phyloP scores from a whole-genome alignment of 257 asterid species.

The Solanum gandarillasii region DNA sequence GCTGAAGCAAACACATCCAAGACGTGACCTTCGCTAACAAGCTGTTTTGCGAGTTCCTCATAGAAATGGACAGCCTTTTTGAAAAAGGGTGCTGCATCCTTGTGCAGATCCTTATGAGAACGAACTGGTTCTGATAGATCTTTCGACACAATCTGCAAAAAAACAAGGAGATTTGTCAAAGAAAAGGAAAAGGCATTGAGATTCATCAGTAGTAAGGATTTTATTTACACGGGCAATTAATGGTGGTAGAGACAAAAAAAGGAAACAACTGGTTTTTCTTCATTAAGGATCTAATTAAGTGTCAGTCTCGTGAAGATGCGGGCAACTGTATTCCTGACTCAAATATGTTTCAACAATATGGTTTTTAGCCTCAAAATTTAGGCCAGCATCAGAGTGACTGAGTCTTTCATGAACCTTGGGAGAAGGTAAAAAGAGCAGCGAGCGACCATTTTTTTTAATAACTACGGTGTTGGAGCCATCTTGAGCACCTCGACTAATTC shows the following conservation, averaged over 20 bases:
- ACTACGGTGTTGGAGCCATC: background rate
- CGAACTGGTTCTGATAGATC: constrained; percentile 95
- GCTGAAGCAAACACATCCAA: constrained; percentile 97
- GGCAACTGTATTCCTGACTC: background rate
- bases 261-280: background rate
- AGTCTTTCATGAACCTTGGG: background rate
- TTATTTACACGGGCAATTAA: background rate
- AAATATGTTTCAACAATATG: background rate
- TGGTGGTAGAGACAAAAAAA: background rate
- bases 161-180: background rate
- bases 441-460: background rate
- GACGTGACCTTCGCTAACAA: constrained; percentile 84
- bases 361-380: background rate
- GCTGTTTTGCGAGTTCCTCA: constrained; percentile 80
- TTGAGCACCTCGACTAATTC: background rate
- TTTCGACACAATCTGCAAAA: constrained; percentile 78
- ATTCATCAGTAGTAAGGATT: background rate
- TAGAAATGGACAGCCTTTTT: constrained; percentile 80
- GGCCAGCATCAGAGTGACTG: background rate
- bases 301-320: background rate
- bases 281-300: background rate
- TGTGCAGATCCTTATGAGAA: constrained; percentile 95
- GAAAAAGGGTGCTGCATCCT: constrained; percentile 87
- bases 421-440: background rate
- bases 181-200: background rate